Percentiles rank a stretch among this genome's conserved stretches.
Evolutionary conservation across 805 yeast genomes (phyloP).

Genomic region (Pichia scutulata): DNA sequence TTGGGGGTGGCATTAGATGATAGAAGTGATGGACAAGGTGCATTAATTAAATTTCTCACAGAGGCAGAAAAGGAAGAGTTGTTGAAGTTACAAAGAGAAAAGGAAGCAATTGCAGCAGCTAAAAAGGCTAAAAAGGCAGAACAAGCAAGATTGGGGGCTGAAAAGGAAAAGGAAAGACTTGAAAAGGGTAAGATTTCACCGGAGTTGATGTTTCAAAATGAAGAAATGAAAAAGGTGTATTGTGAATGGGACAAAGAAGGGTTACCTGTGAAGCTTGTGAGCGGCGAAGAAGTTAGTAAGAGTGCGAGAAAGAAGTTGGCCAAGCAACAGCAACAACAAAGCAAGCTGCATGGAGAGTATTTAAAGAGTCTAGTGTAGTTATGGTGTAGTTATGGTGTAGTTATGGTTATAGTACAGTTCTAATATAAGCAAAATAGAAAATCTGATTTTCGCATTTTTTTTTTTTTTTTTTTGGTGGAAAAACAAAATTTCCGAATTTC

Average conservation of each 20-base stretch:
- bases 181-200: slow-evolving; percentile 69
- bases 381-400: too few relatives aligned
- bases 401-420: too few relatives aligned
- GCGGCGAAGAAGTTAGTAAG: slow-evolving; percentile 81
- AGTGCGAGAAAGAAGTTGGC: slow-evolving; percentile 75
- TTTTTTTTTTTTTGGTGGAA: too few relatives aligned
- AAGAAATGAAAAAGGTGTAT: slow-evolving; percentile 34
- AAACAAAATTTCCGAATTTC: too few relatives aligned
- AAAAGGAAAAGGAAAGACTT: slow-evolving; percentile 52
- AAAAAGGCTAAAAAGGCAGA: slow-evolving; percentile 41
- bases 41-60: slow-evolving; percentile 75
- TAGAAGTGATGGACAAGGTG: slow-evolving; percentile 67
- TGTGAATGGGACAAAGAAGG: slow-evolving; percentile 82
- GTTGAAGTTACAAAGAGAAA: slow-evolving; percentile 50
- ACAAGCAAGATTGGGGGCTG: slow-evolving; percentile 52
- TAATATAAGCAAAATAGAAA: too few relatives aligned
- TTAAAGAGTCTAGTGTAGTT: slow-evolving; percentile 16
- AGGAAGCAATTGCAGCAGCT: slow-evolving; percentile 37
- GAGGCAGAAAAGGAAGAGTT: slow-evolving; percentile 62
- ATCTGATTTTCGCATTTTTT: too few relatives aligned
- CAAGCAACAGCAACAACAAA: slow-evolving; percentile 74
- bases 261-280: slow-evolving; percentile 64
- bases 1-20: slow-evolving; percentile 86
- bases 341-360: slow-evolving; percentile 71
- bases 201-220: slow-evolving; percentile 59